Evolutionary conservation across 208 protist species (phyloP), one percentile per base, ranked within the genome.

Genomic region (Leishmania mexicana): DNA sequence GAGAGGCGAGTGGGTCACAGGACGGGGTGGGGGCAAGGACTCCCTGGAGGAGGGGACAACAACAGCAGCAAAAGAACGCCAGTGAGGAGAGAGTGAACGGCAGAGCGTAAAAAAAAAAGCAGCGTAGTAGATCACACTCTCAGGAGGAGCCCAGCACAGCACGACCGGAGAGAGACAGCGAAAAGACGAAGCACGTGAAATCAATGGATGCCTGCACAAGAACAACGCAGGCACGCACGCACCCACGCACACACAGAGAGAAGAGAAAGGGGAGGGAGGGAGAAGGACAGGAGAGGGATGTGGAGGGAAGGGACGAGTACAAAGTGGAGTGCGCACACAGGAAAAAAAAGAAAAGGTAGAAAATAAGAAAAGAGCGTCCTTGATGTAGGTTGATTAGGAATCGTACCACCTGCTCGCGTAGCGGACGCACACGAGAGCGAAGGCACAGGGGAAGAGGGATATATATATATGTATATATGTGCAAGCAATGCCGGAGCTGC

Each of bases 91-190:
- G 24, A n/a, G 10, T 38, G 60, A 65, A 4, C 28, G 57, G 57
- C 17, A 62, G 57, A 62, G 6, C 28, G 10, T 10, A 10, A 47
- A 47, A n/a, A 10, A 21, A 19, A n/a, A 11, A 6, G 31, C 8
- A 38, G 19, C 21, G n/a, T 4, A 38, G 28, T 4, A 6, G n/a
- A 38, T 51, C 45, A 21, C 45, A 28, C 21, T 58, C 45, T 60
- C 54, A 49, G 11, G 35, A 57, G 31, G 51, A 47, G 35, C 13
- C 8, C 35, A 47, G 49, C 65, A 68, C 4, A 11, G 42, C 19
- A 65, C 10, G n/a, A 17, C 77, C 49, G 6, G 64, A 68, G 17
- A 79, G 76, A 70, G 47, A 64, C 51, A 51, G 64, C 57, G 60
- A 81, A 31, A 84, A 74, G 28, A 64, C 21, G 73, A 21, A 47